Conservation (phyloP, 345 rosid species). For the Eutrema yunnanense region DNA sequence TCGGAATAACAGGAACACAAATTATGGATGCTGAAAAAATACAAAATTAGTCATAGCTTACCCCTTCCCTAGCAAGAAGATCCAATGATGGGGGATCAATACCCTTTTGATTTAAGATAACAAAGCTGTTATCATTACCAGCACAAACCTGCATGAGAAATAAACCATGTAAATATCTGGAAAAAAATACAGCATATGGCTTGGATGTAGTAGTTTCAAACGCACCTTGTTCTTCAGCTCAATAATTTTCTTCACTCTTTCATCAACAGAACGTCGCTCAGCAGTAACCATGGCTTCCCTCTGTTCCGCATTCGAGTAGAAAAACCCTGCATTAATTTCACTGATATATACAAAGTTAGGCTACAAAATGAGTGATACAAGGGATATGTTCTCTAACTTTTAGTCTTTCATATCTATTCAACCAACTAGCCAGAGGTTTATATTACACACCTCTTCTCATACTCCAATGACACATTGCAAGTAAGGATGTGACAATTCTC, state of each 20-base stretch:
- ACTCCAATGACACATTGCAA: constrained; percentile 91
- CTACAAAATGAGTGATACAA: neutral
- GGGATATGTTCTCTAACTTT: neutral
- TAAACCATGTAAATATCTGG: neutral
- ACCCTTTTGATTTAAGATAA: constrained; percentile 94
- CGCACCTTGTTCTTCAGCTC: constrained; percentile 81
- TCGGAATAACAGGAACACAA: neutral
- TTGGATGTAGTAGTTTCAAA: neutral
- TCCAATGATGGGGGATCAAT: constrained; percentile 96
- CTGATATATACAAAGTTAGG: constrained; percentile 48
- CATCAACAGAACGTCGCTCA: constrained; percentile 87
- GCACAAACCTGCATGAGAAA: constrained; percentile 71
- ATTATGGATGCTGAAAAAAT: neutral
- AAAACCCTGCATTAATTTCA: constrained; percentile 98
- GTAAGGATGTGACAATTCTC: constrained; percentile 93
- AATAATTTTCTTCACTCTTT: constrained; percentile 76
- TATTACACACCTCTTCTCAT: constrained; percentile 73
- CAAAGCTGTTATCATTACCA: constrained; percentile 69
- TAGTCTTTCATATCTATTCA: neutral
- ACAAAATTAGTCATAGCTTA: constrained; percentile 33
- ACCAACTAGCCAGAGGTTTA: neutral
- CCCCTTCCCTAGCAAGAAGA: constrained; percentile 96
- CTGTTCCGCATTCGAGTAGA: constrained; percentile 97
- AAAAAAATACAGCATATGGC: neutral
- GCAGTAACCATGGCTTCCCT: constrained; percentile 98